Evolutionary conservation across 345 rosid genomes (phyloP), one percentile per base, ranked within the genome.

Genomic region (Gossypium herbaceum): DNA sequence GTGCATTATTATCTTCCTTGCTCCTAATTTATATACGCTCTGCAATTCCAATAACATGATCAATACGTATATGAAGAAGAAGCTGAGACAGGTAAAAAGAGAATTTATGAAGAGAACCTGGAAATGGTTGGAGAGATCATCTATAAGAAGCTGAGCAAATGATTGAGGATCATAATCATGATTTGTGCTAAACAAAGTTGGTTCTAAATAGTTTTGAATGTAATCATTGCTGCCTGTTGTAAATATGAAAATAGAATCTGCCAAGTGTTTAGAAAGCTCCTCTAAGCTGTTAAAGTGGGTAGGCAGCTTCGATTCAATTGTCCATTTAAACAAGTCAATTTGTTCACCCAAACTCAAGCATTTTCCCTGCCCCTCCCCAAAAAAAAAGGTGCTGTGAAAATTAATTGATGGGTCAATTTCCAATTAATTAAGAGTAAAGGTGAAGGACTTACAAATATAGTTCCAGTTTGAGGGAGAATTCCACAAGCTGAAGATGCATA

Each of bases 401-500:
- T 22, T 10, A 22, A 57, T 22, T 11, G 62, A 39, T 11, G 39
- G 63, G 15, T 24, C 15, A 24, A 58, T 60, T 60, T 17, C 29
- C 5, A 60, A 60, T 4, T 60, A 34, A 29, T 5, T 10, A 34
- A 29, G 0, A 13, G 11, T 2, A 61, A 0, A 68, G 56, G 15
- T 20, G 6, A 52, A 48, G 12, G 16, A 54, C 80, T 75, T 88
- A 86, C 90, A 9, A 9, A 17, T 2, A 0, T 0, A 16, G 52
- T 56, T 71, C 90, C 87, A 2, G 86, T 81, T 73, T 80, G 70
- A 0, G 84, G 78, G 55, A 86, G 90, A 72, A 86, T 83, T 47
- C 87, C 90, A 24, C 87, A 83, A 16, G 82, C 15, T 3, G 75
- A 86, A 2, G 86, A 88, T 16, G 90, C 90, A 58, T 82, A 88